Evolutionary conservation across 1,284 basidiomycete species (phyloP), one percentile per base, ranked within the genome.

Genomic region (Naganishia cerealis): DNA sequence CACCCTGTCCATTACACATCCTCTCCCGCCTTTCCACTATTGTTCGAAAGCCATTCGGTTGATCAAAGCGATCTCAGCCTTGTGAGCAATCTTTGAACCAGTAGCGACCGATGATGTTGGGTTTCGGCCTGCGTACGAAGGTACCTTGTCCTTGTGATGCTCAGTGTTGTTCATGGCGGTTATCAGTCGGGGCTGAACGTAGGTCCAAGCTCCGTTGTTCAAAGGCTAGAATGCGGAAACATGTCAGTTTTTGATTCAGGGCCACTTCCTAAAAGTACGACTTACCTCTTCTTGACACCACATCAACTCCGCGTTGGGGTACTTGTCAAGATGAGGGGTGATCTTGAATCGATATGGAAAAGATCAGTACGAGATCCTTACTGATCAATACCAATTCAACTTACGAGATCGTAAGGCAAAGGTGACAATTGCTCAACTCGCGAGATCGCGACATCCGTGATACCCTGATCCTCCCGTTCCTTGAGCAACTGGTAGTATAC

Each of bases 361-460:
- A 26, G 33, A 36, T 68, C 40, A 55, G 53, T 55, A 39, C 24
- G 26, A 26, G 29, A 15, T 21, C 33, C 16, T 4, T n/a, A 12
- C 5, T n/a, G 5, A 29, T 63, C 24, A 39, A 15, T 33, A 15
- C 24, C 43, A 38, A 24, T 73, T 29, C 42, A 18, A 81, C 86
- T 54, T 76, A 92, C 88, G 66, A 92, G 81, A 75, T 97, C 94
- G 79, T 98, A 98, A 57, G 96, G 94, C 85, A 99, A 90, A 1
- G 95, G 96, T 50, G 91, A 92, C 67, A 98, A 77, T 82, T 99
- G 95, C 81, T 99, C 96, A 58, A 99, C 80, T 67, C 96, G 86
- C 75, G 91, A 94, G 77, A 99, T 97, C 40, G 90, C 95, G 70
- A 98, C 86, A 77, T 99, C 90, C 74, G 91, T 91, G 83, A 94